These are phyloP conservation scores for Globisporangium ultimum DNA, from an alignment of 352 stramenopile species.

Conservation along the genomic window DNA sequence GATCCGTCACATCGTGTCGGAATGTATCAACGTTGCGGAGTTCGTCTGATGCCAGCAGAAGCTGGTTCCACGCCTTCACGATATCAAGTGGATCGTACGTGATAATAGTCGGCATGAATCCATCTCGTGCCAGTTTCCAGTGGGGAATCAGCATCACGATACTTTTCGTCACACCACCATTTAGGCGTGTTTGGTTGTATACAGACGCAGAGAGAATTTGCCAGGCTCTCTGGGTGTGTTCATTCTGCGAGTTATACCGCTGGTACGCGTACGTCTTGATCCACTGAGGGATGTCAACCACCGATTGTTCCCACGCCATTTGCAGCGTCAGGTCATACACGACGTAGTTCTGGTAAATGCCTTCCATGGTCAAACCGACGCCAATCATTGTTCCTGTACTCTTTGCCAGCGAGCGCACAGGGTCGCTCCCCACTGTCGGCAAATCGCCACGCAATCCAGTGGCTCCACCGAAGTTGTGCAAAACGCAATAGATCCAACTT, in stretches of 20 bases:
- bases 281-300: conserved; percentile 42
- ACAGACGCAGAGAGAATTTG: conserved; percentile 46
- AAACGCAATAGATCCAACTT: conserved; percentile 81
- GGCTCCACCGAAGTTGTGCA: conserved; percentile 83
- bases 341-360: conserved; percentile 86
- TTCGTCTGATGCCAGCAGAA: conserved; percentile 39
- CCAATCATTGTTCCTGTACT: conserved; percentile 73
- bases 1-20: conserved; percentile 73
- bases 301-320: conserved; percentile 58
- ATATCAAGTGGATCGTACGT: conserved; percentile 69
- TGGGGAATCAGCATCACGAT: conserved; percentile 64
- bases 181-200: conserved; percentile 69
- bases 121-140: conserved; percentile 57
- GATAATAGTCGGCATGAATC: conserved; percentile 74
- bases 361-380: conserved; percentile 79
- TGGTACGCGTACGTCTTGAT: conserved; percentile 48
- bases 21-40: conserved; percentile 51
- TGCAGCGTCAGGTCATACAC: conserved; percentile 77
- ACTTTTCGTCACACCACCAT: conserved; percentile 74
- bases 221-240: conserved; percentile 53
- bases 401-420: conserved; percentile 31
- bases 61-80: conserved; percentile 46
- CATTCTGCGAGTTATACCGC: conserved; percentile 60
- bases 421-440: conserved; percentile 48
- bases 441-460: conserved; percentile 76